Evolutionary conservation across 768 basidiomycete genomes (phyloP), one percentile per base, ranked within the genome.

Genomic region (Cytidiella melzeri): DNA sequence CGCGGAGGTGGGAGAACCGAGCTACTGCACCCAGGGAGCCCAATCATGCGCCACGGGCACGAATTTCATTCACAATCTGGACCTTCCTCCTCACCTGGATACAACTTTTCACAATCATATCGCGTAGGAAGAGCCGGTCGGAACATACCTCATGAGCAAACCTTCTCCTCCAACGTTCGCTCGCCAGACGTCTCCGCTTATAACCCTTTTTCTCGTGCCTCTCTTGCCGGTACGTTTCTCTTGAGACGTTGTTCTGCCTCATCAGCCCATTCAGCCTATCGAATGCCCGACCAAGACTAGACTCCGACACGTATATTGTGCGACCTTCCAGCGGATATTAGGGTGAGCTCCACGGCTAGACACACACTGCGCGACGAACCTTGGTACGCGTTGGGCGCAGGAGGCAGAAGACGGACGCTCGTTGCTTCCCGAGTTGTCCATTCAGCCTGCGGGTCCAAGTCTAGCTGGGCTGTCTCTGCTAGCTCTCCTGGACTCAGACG

Each of bases 161-260:
- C 52, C 75, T 79, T 59, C 74, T 81, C 62, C 86, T 76, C 86
- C 88, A 91, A 56, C 87, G 76, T 65, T 85, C 74, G 59, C 87
- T 90, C 43, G 70, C 71, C 59, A 91, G 69, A 54, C 88, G 76
- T 53, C 86, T 75, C 53, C 87, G 79, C 65, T 88, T 90, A 52
- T 73, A 77, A 27, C 90, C 88, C 67, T 81, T 84, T 72, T 91
- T 88, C 66, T 90, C 90, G 64, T 92, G 89, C 55, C 90, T 73
- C 50, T 75, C 70, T 39, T 70, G 62, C 57, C 71, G 55, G 45
- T 70, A 69, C 39, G 81, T 64, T 54, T 81, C 79, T 27, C 58
- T 57, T 11, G 69, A 63, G 12, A 91, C 79, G 50, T 64, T 73
- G 59, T 90, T 90, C 26, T 68, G 68, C 41, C 55, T 52, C 30